Evolutionary conservation across 2,329 filamentous ascomycete species (phyloP).

Genomic region (Fusarium sp.): DNA sequence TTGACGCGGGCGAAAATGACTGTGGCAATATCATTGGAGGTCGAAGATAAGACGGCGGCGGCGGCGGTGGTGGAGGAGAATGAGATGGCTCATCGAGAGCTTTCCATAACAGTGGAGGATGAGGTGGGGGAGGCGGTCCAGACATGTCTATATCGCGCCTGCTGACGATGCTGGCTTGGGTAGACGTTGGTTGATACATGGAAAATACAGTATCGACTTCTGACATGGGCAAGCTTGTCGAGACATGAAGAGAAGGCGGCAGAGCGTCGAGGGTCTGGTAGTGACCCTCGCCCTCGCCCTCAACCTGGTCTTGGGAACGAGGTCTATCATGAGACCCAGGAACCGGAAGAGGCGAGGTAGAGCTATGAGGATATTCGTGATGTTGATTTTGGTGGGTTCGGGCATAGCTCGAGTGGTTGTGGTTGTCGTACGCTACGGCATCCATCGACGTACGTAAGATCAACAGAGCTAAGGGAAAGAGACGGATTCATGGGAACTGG

Average conservation of each 20-base stretch:
- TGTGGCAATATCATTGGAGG: conserved; percentile 12
- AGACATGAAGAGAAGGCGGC: conserved; percentile 18
- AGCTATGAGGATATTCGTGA: conserved; percentile 14
- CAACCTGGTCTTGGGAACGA: conserved; percentile 3
- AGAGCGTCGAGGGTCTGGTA: conserved; percentile 30
- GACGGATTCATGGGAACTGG: conserved; percentile 33
- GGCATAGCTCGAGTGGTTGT: conserved; percentile 27
- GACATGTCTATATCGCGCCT: conserved; percentile 41
- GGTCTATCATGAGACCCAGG: conserved; percentile 30
- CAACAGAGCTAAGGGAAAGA: conserved; percentile 27
- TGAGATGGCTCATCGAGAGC: conserved; percentile 3
- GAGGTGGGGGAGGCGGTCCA: conserved; percentile 36
- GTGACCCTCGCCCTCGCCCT: conserved; percentile 21
- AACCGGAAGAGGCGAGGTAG: conserved; percentile 26
- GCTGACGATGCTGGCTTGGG: conserved; percentile 45
- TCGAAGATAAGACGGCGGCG: conserved; percentile 12
- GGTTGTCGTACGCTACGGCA: conserved; percentile 32
- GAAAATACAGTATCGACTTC: conserved; percentile 45
- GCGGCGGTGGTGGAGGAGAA: background rate
- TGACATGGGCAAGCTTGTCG: conserved; percentile 41
- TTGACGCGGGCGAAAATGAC: conserved; percentile 6
- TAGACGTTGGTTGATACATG: conserved; percentile 46
- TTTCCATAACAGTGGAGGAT: conserved; percentile 21
- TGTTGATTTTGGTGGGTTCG: conserved; percentile 17
- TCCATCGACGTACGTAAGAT: conserved; percentile 36